Percentiles rank a stretch among this genome's conserved stretches.
Evolutionary conservation across 495 filamentous ascomycete species (phyloP).

Genomic region (Penicillium paxilli): DNA sequence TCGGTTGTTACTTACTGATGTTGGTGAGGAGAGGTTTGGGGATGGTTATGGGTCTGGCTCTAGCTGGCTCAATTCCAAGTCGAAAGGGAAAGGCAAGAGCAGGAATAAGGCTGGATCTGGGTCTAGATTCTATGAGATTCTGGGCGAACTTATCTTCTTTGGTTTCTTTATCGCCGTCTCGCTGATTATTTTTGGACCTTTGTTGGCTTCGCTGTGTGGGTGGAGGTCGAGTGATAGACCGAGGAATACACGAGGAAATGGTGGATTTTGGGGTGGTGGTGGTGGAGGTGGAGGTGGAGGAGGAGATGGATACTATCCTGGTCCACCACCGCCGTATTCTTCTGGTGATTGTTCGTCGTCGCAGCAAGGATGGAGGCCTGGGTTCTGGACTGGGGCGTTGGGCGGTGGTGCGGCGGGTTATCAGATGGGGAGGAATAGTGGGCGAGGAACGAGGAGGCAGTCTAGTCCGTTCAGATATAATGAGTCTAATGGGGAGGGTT

Average conservation of each 20-base stretch:
- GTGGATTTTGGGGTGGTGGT: constrained; percentile 48
- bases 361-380: constrained; percentile 66
- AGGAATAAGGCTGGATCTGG: too few relatives aligned
- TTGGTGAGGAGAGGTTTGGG: constrained; percentile 73
- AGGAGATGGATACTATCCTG: constrained; percentile 47
- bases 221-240: constrained; percentile 8
- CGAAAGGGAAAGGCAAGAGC: neutral
- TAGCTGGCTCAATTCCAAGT: too few relatives aligned
- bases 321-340: constrained; percentile 62
- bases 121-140: neutral
- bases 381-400: constrained; percentile 82
- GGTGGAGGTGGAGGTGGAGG: constrained; percentile 53
- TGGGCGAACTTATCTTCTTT: constrained; percentile 46
- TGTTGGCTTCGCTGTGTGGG: constrained; percentile 24
- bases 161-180: constrained; percentile 46
- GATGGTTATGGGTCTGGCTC: constrained; percentile 1
- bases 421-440: constrained; percentile 57
- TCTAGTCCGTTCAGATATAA: constrained; percentile 14
- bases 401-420: constrained; percentile 73
- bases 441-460: constrained; percentile 16
- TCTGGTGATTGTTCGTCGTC: neutral
- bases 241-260: constrained; percentile 11
- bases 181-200: constrained; percentile 29
- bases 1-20: constrained; percentile 73
- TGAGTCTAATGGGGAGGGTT: constrained; percentile 53